Evolutionary conservation across 176 grass and related monocot genomes (phyloP).

Genomic region (Otatea glauca): DNA sequence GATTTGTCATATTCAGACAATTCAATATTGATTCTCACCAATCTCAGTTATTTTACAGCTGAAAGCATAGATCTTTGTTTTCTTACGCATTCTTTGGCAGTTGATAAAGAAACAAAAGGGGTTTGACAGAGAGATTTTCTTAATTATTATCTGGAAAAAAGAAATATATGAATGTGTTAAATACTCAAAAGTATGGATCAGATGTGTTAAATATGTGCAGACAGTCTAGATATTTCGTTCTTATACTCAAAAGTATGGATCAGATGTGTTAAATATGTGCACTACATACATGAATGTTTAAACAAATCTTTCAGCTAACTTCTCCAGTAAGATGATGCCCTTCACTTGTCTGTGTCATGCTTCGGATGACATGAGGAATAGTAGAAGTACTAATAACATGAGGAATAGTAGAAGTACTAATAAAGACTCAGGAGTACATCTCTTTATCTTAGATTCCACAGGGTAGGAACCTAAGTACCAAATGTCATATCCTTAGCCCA

Average conservation of each 20-base stretch:
- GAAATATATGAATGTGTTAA: too few relatives aligned
- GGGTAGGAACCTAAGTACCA: slow-evolving; percentile 26
- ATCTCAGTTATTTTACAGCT: not conserved
- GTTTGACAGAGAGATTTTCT: not conserved
- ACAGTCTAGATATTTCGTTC: slow-evolving; percentile 11
- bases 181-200: too few relatives aligned
- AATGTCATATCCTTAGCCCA: slow-evolving; percentile 36
- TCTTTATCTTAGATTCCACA: slow-evolving; percentile 42
- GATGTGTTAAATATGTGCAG: too few relatives aligned
- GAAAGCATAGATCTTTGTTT: not conserved
- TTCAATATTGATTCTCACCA: not conserved
- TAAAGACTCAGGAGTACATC: slow-evolving; percentile 14
- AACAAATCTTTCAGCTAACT: not conserved
- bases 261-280: slow-evolving; percentile 13
- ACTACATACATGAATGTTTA: not conserved
- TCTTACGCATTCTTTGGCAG: not conserved
- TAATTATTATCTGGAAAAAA: not conserved
- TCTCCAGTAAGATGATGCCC: slow-evolving; percentile 23
- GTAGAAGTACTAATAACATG: slow-evolving; percentile 33
- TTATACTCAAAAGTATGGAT: not conserved
- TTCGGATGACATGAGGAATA: slow-evolving; percentile 47
- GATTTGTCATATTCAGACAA: not conserved
- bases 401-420: slow-evolving; percentile 36
- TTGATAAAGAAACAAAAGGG: not conserved
- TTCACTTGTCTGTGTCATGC: slow-evolving; percentile 31